Evolutionary conservation across 2,329 filamentous ascomycete genomes (phyloP).

Genomic region (Albophoma yamanashiensis): DNA sequence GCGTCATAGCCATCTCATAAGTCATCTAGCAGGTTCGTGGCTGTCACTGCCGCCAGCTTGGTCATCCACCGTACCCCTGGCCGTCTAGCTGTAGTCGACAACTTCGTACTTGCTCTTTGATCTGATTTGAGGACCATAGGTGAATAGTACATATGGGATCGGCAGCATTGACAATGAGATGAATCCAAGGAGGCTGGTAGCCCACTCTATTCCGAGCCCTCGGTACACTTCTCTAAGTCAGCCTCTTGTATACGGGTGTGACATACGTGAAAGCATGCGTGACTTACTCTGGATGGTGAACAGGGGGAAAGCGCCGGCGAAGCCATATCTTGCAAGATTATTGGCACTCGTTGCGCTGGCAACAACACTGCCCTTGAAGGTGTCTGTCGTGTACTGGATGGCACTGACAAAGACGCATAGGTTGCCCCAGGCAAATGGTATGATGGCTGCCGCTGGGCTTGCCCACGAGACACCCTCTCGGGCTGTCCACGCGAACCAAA

Average conservation of each 20-base stretch:
- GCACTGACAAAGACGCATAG: constrained; percentile 46
- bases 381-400: constrained; percentile 42
- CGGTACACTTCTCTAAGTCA: constrained; percentile 26
- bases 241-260: background rate
- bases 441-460: constrained; percentile 36
- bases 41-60: too few species aligned
- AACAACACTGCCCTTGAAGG: constrained; percentile 42
- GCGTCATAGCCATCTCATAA: too few species aligned
- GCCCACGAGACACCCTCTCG: constrained; percentile 35
- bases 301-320: constrained; percentile 48
- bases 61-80: background rate
- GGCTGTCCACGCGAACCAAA: constrained; percentile 52
- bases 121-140: constrained; percentile 32
- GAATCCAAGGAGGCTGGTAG: constrained; percentile 34
- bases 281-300: constrained; percentile 47
- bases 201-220: constrained; percentile 33
- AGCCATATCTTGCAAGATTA: constrained; percentile 41
- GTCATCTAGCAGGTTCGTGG: too few species aligned
- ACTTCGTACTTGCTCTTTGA: constrained; percentile 28
- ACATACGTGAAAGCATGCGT: accelerated
- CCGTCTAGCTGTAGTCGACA: constrained; percentile 9
- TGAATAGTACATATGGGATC: constrained; percentile 42
- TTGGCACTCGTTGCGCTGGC: constrained; percentile 52
- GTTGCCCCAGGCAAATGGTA: constrained; percentile 50
- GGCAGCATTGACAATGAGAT: constrained; percentile 36